Evolutionary conservation across 2,329 filamentous ascomycete genomes (phyloP).

Genomic region (Scedosporium apiospermum): DNA sequence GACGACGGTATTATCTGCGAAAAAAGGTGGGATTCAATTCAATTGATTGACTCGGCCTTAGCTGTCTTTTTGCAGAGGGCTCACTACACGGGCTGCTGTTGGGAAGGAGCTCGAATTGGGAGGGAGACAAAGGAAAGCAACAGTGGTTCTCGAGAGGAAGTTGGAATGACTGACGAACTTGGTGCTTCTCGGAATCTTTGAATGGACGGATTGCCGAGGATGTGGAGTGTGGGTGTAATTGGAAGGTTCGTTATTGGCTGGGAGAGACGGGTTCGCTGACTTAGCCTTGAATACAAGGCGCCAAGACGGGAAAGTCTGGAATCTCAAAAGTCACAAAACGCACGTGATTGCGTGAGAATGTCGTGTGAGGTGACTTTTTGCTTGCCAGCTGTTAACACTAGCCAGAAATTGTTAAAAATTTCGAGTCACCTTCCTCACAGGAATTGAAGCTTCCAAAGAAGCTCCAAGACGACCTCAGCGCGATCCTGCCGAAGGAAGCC

Average conservation of each 20-base stretch:
- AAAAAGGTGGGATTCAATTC: not conserved
- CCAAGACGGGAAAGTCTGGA: not conserved
- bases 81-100: not conserved
- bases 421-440: not conserved
- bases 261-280: not conserved
- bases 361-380: not conserved
- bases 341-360: slow-evolving; percentile 1
- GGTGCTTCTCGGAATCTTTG: slow-evolving; percentile 5
- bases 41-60: not conserved
- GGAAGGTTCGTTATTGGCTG: slow-evolving; percentile 33
- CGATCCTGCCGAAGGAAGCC: not conserved
- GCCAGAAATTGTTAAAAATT: not conserved
- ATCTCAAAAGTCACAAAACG: not conserved
- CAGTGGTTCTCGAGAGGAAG: not conserved
- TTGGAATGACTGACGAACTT: not conserved
- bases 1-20: slow-evolving; percentile 11
- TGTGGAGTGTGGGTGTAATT: slow-evolving; percentile 26
- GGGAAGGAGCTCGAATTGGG: not conserved
- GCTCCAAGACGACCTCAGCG: not conserved
- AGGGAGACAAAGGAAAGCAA: not conserved
- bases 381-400: not conserved
- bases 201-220: slow-evolving; percentile 37
- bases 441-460: not conserved
- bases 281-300: slow-evolving; percentile 9
- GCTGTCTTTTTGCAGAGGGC: not conserved